Percentiles rank a stretch among this genome's conserved stretches.
phyloP scores from a whole-genome alignment of 192 early-diverging fungal genomes.

The Rhizoclosmatium sp. region DNA sequence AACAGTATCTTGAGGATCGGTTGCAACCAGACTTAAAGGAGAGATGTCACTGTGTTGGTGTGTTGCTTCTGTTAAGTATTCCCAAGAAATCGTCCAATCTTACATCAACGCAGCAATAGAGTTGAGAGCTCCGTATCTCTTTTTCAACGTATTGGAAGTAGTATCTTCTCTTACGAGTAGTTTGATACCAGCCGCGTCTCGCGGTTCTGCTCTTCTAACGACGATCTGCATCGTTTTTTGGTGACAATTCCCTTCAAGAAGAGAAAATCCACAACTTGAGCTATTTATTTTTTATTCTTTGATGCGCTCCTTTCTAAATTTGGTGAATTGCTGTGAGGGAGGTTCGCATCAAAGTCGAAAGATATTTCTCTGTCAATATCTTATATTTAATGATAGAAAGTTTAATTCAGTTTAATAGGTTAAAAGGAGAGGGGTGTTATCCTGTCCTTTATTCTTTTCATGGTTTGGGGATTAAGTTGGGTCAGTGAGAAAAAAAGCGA shows the following conservation, averaged over 20 bases:
- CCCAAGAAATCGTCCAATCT: not conserved
- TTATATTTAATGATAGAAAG: too few relatives aligned
- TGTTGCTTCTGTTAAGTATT: not conserved
- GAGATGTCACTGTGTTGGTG: slow-evolving; percentile 39
- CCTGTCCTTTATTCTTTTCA: too few relatives aligned
- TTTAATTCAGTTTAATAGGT: too few relatives aligned
- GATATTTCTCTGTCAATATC: too few relatives aligned
- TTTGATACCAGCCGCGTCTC: slow-evolving; percentile 44
- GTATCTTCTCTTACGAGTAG: slow-evolving; percentile 42
- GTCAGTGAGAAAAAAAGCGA: too few relatives aligned
- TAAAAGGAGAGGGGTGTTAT: too few relatives aligned
- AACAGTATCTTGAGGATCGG: slow-evolving; percentile 33
- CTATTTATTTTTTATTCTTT: too few relatives aligned
- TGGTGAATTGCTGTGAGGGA: too few relatives aligned
- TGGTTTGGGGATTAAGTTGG: too few relatives aligned
- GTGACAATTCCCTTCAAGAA: not conserved
- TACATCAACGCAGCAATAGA: slow-evolving; percentile 52
- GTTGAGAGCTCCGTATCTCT: slow-evolving; percentile 48
- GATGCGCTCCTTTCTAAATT: too few relatives aligned
- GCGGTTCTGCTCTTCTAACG: slow-evolving; percentile 47
- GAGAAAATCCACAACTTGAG: not conserved
- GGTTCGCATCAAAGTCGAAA: too few relatives aligned
- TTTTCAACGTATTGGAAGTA: slow-evolving; percentile 33
- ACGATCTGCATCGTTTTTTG: slow-evolving; percentile 20
- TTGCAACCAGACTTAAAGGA: slow-evolving; percentile 47